Evolutionary conservation across 2,329 filamentous ascomycete genomes (phyloP), one percentile per base, ranked within the genome.

Genomic region (Fusarium cicatricum): DNA sequence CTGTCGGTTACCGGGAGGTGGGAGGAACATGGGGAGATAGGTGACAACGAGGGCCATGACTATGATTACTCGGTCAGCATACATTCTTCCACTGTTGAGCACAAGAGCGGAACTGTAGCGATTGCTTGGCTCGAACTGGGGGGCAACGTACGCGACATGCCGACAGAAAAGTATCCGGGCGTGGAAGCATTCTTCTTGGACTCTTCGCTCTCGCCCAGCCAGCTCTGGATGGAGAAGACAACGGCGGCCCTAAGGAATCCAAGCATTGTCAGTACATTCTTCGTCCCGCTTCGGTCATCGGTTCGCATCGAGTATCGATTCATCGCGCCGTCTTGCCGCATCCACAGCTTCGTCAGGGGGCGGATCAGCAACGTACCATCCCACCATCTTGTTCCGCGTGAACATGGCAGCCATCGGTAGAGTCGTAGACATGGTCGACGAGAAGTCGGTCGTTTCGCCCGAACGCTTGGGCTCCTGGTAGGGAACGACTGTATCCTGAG

Each of bases 401-500:
- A 84, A 80, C 51, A 88, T 71, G 31, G 82, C 91, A 75, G 90
- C 92, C 94, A 97, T 97, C 55, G 94, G 94, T 71, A 98, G 81
- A 31, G 93, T 96, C 71, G 89, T 94, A 23, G 83, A 80, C 50
- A 88, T 71, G 23, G 82, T 91, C 76, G 90, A 89, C 47, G 85
- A 81, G 75, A 96, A 84, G 71, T 97, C 92, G 63, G 84, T 79
- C 60, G 80, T 69, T 16, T 85, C 83, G 70, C 82, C 84, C 69
- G 88, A 86, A 67, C 85, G 80, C 42, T 82, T 80, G 37, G 92
- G 91, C 67, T 90, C 89, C 75, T 91, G 86, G 76, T 95, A 97
- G 57, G 93, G 93, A 68, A 97, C 90, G 72, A 93, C 93, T 97
- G 73, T 49, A 52, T 34, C 38, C 38, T 19, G n/a, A 38, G 29